These are phyloP conservation scores for Stachybotrys echinatus DNA, from an alignment of 2,329 filamentous ascomycete genomes.

Conservation along the genomic window DNA sequence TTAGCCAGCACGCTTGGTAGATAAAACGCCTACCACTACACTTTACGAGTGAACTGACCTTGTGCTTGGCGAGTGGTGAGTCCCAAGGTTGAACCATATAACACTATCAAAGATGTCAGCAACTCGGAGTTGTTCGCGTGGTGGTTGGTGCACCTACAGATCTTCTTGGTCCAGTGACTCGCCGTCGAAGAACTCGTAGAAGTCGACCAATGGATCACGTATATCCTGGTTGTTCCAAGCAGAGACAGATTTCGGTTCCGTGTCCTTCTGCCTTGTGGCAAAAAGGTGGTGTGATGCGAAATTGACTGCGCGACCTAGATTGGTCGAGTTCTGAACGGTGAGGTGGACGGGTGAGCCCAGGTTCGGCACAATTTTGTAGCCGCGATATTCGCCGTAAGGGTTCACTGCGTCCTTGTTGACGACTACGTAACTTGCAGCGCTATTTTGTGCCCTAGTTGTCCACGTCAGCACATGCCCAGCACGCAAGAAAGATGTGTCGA, in stretches of 20 bases:
- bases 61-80: slow-evolving; percentile 53
- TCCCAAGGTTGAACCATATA: slow-evolving; percentile 48
- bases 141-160: slow-evolving; percentile 9
- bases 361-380: slow-evolving; percentile 22
- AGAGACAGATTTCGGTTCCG: slow-evolving; percentile 40
- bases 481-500: slow-evolving; percentile 29
- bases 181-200: slow-evolving; percentile 39
- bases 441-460: not conserved
- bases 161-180: slow-evolving; percentile 30
- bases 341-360: slow-evolving; percentile 24
- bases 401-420: slow-evolving; percentile 45
- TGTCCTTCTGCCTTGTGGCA: slow-evolving; percentile 45
- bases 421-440: slow-evolving; percentile 21
- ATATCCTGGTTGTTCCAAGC: slow-evolving; percentile 39
- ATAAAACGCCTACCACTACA: not conserved
- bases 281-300: slow-evolving; percentile 48
- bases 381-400: slow-evolving; percentile 43
- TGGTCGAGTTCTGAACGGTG: slow-evolving; percentile 42
- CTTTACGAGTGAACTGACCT: not conserved
- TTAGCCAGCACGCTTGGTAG: not conserved
- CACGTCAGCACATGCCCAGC: not conserved
- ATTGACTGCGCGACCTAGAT: slow-evolving; percentile 35
- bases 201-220: slow-evolving; percentile 41
- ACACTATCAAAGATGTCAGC: slow-evolving; percentile 19
- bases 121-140: not conserved